Evolutionary conservation across 805 yeast species (phyloP).

Genomic region (Jamesozyma rosinii): DNA sequence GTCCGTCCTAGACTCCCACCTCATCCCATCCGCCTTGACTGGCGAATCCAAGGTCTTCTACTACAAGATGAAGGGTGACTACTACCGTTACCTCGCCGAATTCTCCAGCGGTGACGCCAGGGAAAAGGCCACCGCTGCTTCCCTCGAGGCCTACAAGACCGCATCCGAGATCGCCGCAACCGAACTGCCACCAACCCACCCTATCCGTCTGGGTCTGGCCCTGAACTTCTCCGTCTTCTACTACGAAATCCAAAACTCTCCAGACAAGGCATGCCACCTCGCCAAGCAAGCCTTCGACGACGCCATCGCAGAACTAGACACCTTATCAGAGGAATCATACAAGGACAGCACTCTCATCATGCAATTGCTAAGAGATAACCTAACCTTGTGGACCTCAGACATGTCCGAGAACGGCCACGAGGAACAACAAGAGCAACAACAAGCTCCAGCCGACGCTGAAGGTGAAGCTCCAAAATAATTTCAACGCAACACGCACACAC

Average conservation of each 20-base stretch:
- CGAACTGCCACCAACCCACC: conserved; percentile 96
- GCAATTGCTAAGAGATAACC: conserved; percentile 97
- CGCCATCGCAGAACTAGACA: conserved; percentile 97
- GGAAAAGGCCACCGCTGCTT: conserved; percentile 83
- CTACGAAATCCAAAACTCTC: conserved; percentile 95
- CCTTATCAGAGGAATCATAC: conserved; percentile 94
- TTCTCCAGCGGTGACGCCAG: conserved; percentile 87
- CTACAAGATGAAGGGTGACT: conserved; percentile 99
- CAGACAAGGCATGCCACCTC: conserved; percentile 97
- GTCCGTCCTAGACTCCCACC: conserved; percentile 75
- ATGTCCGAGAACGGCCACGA: conserved; percentile 72
- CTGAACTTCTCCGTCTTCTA: conserved; percentile 95
- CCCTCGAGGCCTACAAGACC: conserved; percentile 87
- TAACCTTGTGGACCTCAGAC: conserved; percentile 95
- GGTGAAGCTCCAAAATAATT: conserved; percentile 24
- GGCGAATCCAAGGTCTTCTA: conserved; percentile 98
- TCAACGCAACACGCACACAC: neutral
- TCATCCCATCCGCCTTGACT: conserved; percentile 87
- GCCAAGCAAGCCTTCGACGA: conserved; percentile 99
- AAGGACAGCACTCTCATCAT: conserved; percentile 96
- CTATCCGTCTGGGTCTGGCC: conserved; percentile 95
- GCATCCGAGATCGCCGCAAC: conserved; percentile 96
- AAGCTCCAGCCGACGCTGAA: conserved; percentile 9
- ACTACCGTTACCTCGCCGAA: conserved; percentile 97
- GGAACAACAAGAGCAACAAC: conserved; percentile 23